These are phyloP conservation scores for Acanthamoeba lenticulata DNA, from an alignment of 208 protist genomes.

Conservation along the genomic window DNA sequence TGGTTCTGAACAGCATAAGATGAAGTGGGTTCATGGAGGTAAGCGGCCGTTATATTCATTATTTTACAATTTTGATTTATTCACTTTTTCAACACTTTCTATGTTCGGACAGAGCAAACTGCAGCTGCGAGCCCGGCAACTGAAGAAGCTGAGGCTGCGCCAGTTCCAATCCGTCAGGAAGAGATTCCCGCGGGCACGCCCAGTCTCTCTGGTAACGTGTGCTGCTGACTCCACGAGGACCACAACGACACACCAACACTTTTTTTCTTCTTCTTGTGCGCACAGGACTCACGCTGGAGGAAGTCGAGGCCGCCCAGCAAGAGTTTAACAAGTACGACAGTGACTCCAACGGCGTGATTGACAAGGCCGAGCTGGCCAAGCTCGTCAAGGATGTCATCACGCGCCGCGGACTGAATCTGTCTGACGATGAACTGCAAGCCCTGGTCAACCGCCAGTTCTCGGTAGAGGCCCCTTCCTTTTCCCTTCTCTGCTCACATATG, in stretches of 20 bases:
- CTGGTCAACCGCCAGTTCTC: not conserved
- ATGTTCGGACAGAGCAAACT: not conserved
- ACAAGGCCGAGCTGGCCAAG: not conserved
- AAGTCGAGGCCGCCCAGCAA: constrained; percentile 25
- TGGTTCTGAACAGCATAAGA: constrained; percentile 36
- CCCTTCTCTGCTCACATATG: not conserved
- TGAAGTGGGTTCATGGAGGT: constrained; percentile 53
- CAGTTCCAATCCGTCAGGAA: not conserved
- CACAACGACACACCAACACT: not conserved
- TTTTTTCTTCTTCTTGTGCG: not conserved
- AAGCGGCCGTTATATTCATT: constrained; percentile 75
- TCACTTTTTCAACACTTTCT: too few relatives aligned
- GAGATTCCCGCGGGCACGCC: not conserved
- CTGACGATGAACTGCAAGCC: not conserved
- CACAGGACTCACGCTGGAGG: constrained; percentile 23
- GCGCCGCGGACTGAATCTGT: not conserved
- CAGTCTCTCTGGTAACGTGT: not conserved
- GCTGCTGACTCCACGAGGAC: too few relatives aligned
- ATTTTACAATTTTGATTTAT: too few relatives aligned
- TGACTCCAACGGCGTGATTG: constrained; percentile 15
- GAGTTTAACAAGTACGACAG: constrained; percentile 28
- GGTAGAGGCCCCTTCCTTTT: not conserved
- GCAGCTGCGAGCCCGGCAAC: not conserved
- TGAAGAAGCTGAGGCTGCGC: not conserved
- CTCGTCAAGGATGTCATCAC: not conserved